These are phyloP conservation scores for Candida dajiaensis DNA, from an alignment of 805 yeast genomes.

Conservation along the genomic window DNA sequence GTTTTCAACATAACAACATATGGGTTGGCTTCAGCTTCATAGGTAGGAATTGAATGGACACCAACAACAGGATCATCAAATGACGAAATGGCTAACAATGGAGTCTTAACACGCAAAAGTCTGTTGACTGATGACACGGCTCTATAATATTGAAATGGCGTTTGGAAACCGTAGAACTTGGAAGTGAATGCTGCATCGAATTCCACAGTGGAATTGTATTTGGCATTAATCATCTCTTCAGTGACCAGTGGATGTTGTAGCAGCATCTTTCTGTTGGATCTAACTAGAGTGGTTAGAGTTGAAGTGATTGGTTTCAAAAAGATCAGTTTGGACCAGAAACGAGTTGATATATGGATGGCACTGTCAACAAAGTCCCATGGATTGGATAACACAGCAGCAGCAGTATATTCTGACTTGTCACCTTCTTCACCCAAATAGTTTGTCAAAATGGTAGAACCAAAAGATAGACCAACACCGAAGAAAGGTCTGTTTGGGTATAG, in stretches of 20 bases:
- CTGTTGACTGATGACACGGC: conserved; percentile 58
- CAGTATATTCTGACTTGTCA: conserved; percentile 43
- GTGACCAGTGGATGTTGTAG: conserved; percentile 27
- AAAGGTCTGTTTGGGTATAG: conserved; percentile 58
- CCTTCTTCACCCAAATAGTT: conserved; percentile 70
- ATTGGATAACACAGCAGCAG: conserved; percentile 54
- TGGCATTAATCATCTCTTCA: conserved; percentile 31
- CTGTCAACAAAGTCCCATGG: conserved; percentile 72
- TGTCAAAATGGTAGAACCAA: conserved; percentile 62
- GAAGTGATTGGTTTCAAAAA: conserved; percentile 37
- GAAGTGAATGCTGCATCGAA: conserved; percentile 62
- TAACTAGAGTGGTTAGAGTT: conserved; percentile 36
- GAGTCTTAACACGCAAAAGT: conserved; percentile 51
- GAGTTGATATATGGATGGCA: conserved; percentile 34
- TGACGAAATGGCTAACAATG: conserved; percentile 54
- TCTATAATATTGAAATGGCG: conserved; percentile 57
- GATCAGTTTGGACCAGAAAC: conserved; percentile 33
- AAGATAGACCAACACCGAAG: conserved; percentile 64
- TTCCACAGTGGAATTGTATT: conserved; percentile 37
- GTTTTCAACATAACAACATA: conserved; percentile 51
- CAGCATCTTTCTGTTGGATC: conserved; percentile 36
- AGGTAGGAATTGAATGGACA: conserved; percentile 41
- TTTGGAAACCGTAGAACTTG: conserved; percentile 54
- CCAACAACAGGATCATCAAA: conserved; percentile 65
- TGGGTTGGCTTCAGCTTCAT: conserved; percentile 50